Evolutionary conservation across 208 protist species (phyloP), one percentile per base, ranked within the genome.

Genomic region (Endotrypanum monterogeii): DNA sequence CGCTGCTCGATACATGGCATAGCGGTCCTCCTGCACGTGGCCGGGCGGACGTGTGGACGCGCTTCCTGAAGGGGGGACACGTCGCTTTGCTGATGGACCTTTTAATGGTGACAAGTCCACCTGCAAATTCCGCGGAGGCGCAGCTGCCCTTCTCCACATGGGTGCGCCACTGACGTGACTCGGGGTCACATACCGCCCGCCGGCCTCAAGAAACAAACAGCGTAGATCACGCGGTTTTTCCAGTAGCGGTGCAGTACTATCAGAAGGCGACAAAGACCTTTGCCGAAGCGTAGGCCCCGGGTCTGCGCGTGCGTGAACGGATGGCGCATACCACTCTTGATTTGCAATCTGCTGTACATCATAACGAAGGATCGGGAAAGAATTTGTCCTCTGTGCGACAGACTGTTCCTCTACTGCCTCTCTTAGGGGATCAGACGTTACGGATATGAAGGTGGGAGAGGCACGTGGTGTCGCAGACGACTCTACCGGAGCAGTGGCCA

Each of bases 1-100:
- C 11, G 78, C 41, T 2, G 57, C 57, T 56, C 79, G 74, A 66
- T 87, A 86, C 78, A 86, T 83, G 30, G 73, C 68, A 46, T 74
- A 85, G 9, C 78, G 79, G 3, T 76, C 76, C 6, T 11, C 28
- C 2, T 39, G 23, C 39, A 5, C 11, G n/a, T 23, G 44, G 11
- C 51, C 35, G 28, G 30, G n/a, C 18, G 5, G 44, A 11, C 41
- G 70, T 55, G 57, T 12, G 56, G 57, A 25, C 1, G 55, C 18
- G 65, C 44, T 30, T 2, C 7, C 9, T 3, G 32, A 12, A 0
- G 30, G 20, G n/a, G 58, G 28, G 28, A 11, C 5, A 35, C 66
- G 57, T 30, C 65, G 6, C 25, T 25, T 50, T 35, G 23, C 57
- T 14, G 55, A 41, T 48, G 51, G 46, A 30, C 52, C 18, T 20